phyloP scores from a whole-genome alignment of 495 filamentous ascomycete species.

The Tetracladium setigerum region DNA sequence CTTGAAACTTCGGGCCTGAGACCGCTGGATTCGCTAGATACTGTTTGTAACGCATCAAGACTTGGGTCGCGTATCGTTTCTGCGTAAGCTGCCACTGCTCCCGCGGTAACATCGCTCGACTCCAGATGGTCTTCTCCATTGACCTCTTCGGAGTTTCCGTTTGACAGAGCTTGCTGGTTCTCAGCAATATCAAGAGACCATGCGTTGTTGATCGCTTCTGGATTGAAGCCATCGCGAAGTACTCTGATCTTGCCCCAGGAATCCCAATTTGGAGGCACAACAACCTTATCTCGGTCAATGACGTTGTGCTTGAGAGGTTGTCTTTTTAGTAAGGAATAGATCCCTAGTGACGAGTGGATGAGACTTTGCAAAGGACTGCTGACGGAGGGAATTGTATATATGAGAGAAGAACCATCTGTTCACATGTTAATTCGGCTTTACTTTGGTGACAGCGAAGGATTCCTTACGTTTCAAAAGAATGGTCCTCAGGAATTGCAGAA shows the following conservation, averaged over 20 bases:
- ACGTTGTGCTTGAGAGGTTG: constrained; percentile 87
- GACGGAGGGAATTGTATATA: constrained; percentile 80
- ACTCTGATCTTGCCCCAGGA: constrained; percentile 97
- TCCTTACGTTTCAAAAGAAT: constrained; percentile 75
- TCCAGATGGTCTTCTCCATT: constrained; percentile 11
- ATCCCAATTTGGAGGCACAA: constrained; percentile 95
- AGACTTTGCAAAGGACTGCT: constrained; percentile 73
- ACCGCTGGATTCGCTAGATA: constrained; percentile 39
- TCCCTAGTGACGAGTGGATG: constrained; percentile 80
- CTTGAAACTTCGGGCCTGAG: constrained; percentile 60
- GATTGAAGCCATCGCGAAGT: constrained; percentile 87
- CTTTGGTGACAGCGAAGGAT: neutral
- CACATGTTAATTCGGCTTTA: constrained; percentile 6
- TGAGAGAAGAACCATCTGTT: constrained; percentile 79
- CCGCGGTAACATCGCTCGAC: constrained; percentile 29
- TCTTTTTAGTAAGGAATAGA: constrained; percentile 79
- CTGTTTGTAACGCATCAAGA: constrained; percentile 46
- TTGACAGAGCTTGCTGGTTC: neutral
- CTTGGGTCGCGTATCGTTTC: constrained; percentile 68
- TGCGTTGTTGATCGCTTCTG: constrained; percentile 73
- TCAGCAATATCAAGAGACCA: constrained; percentile 79
- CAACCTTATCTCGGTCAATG: constrained; percentile 89
- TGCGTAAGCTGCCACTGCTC: constrained; percentile 68
- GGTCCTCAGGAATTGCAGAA: constrained; percentile 81
- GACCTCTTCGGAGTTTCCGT: constrained; percentile 21